Evolutionary conservation across 2,329 filamentous ascomycete genomes (phyloP).

Genomic region (Botrytis porri): DNA sequence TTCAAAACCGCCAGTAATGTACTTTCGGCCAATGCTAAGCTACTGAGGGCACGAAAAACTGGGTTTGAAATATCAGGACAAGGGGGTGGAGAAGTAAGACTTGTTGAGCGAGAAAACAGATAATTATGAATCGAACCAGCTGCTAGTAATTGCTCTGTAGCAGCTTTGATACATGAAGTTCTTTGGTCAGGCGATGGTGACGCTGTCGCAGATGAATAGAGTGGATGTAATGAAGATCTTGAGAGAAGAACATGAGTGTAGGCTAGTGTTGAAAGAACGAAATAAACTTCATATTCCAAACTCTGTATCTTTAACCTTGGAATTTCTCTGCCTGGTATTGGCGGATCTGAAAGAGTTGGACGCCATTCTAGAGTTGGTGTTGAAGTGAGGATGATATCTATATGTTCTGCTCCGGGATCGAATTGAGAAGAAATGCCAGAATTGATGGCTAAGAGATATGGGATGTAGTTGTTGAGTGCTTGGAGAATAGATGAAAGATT

Average conservation of each 20-base stretch:
- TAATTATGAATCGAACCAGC: slow-evolving; percentile 77
- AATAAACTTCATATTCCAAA: slow-evolving; percentile 80
- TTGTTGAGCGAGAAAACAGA: slow-evolving; percentile 56
- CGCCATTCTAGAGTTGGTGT: slow-evolving; percentile 76
- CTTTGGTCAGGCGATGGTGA: slow-evolving; percentile 64
- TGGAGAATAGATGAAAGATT: slow-evolving; percentile 69
- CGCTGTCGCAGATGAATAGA: slow-evolving; percentile 64
- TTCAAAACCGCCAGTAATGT: slow-evolving; percentile 88
- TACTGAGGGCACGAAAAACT: slow-evolving; percentile 55
- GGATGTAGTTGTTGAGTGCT: slow-evolving; percentile 73
- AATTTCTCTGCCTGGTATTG: slow-evolving; percentile 61
- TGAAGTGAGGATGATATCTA: slow-evolving; percentile 63
- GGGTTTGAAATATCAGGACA: slow-evolving; percentile 54
- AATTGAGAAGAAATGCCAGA: slow-evolving; percentile 60
- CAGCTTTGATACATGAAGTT: slow-evolving; percentile 64
- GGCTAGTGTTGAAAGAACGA: slow-evolving; percentile 72
- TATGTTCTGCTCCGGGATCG: slow-evolving; percentile 53
- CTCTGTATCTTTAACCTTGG: slow-evolving; percentile 67
- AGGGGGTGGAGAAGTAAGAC: slow-evolving; percentile 41
- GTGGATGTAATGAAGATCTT: slow-evolving; percentile 65
- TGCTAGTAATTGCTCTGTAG: slow-evolving; percentile 74
- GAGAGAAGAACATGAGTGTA: slow-evolving; percentile 72
- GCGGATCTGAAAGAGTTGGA: slow-evolving; percentile 66
- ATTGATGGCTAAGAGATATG: slow-evolving; percentile 77
- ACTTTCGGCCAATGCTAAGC: slow-evolving; percentile 78